Base-by-base conservation (phyloP, 768 basidiomycete species). In the Tricholoma flavovirens region DNA sequence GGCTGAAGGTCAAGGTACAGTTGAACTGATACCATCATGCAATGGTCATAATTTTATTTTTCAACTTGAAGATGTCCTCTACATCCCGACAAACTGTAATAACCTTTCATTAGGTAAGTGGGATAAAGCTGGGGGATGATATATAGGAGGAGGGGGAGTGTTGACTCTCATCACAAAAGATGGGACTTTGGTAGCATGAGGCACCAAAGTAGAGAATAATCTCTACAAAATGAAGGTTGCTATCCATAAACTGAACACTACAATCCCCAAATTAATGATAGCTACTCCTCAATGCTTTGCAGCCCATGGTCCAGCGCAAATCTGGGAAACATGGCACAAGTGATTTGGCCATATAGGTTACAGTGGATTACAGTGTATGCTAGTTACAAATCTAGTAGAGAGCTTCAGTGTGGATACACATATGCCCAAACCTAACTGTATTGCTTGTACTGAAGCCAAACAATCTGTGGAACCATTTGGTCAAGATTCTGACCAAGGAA, bases 391-490 rank as follows among this genome's bases (percentile, higher is more conserved):
- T 38, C 38, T 55, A 40, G 54, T 55, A 24, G 54, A 55, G 21
- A 46, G 54, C 19, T 49, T 55, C 17, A 36, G 35, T 15, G 19
- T 55, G 2, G 54, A 55, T 17, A 48, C 4, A 7, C 30, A 19
- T 15, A 49, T n/a, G 11, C 29, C 45, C 15, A 55, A 55, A 55
- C 32, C 54, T 7, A 46, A 55, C 48, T 55, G 54, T 49, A 22
- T 33, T 9, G 9, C 54, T 5, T 55, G 54, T 19, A 55, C 46
- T 51, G 56, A 40, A 51, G 15, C 35, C 9, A 53, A 53, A 10
- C 52, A 53, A 53, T n/a, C 21, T 43, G 52, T 22, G n/a, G 52
- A 29, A 49, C 29, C 22, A 3, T 64, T 58, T 40, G 35, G 56
- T 43, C 56, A 53, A 2, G 32, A 56, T 15, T 59, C 36, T 12